Base-by-base conservation (phyloP, 331 rosid species). In the Dryas integrifolia region DNA sequence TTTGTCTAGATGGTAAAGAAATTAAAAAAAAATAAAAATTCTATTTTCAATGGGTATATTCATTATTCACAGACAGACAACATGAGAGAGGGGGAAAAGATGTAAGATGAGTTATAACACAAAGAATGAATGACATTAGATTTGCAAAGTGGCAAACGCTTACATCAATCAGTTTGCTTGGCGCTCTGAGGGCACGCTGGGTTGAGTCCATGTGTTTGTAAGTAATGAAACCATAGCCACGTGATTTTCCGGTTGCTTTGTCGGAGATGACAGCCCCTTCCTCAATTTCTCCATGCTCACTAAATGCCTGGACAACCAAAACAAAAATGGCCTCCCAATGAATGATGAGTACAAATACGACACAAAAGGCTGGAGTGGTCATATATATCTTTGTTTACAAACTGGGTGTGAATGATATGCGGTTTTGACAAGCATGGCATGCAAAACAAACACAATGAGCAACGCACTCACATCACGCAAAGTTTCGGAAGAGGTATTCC, bases 201-300 rank as follows among this genome's bases (percentile, higher is more conserved):
- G 96, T 85, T 65, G 96, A 92, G 72, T 90, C 92, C 84, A 90
- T 80, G 67, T 86, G 48, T 66, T 88, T 88, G 82, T 69, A 92
- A 67, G 96, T 88, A 56, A 92, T 90, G 82, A 88, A 92, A 73
- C 98, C 96, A 84, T 86, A 90, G 44, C 92, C 91, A 49, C 96
- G 91, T 0, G 96, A 90, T 72, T 82, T 90, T 45, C 86, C 89
- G 9, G 88, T 90, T 3, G 72, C 56, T 83, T 86, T 86, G 77
- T 92, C 88, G 80, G 51, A 77, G 73, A 92, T 84, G 61, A 92
- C 96, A 65, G 87, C 89, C 52, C 88, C 98, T 81, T 90, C 92
- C 82, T 90, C 98, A 80, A 92, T 86, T 75, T 90, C 96, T 66
- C 95, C 98, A 75, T 88, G 89, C 74, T 77, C 82, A 65, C 70